phyloP scores from a whole-genome alignment of 768 basidiomycete species.

The Trametes gibbosa region DNA sequence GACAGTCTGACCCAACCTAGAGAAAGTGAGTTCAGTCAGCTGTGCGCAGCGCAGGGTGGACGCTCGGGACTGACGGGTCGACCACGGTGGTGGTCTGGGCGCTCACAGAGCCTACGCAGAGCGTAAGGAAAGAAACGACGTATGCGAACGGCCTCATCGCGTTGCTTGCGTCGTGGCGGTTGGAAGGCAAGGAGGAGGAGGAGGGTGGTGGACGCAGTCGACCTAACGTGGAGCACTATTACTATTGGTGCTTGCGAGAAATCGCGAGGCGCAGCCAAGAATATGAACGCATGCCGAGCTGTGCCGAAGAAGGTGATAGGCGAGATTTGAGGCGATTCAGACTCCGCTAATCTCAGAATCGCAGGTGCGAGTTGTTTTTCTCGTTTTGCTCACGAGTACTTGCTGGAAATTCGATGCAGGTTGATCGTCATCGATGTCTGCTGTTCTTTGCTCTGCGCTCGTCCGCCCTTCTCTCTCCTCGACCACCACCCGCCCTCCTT shows the following conservation, averaged over 20 bases:
- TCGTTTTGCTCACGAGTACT: slow-evolving; percentile 4
- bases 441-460: slow-evolving; percentile 12
- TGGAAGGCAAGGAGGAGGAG: neutral
- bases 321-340: neutral
- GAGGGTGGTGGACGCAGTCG: neutral
- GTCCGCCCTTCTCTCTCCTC: slow-evolving; percentile 2
- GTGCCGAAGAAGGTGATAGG: neutral
- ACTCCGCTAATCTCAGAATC: slow-evolving; percentile 4
- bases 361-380: neutral
- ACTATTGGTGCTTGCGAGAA: neutral
- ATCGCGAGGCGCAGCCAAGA: neutral
- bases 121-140: slow-evolving; percentile 16
- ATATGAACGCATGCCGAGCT: slow-evolving; percentile 17
- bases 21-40: slow-evolving; percentile 1
- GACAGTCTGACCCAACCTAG: slow-evolving; percentile 49
- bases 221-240: slow-evolving; percentile 1
- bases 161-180: slow-evolving; percentile 7
- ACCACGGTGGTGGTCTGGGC: slow-evolving; percentile 46
- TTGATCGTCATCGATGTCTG: slow-evolving; percentile 12
- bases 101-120: slow-evolving; percentile 21
- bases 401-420: slow-evolving; percentile 25
- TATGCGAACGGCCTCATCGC: slow-evolving; percentile 23
- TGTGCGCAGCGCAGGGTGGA: slow-evolving; percentile 3
- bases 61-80: slow-evolving; percentile 41
- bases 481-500: slow-evolving; percentile 1